phyloP scores from a whole-genome alignment of 148 eudicot genomes.

The Hydrangea macrophylla region DNA sequence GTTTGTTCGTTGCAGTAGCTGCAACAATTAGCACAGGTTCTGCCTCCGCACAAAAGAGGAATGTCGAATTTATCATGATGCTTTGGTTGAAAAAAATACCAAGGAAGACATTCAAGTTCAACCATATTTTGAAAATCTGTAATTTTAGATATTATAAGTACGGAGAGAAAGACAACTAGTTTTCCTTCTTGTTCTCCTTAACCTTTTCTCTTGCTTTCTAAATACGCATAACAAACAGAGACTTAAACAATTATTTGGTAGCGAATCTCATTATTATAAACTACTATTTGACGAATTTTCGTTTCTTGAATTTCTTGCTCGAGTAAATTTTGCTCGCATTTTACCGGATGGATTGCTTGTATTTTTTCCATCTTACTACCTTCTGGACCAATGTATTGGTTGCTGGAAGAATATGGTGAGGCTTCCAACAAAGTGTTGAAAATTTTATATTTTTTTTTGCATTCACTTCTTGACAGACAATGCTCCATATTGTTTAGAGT shows the following conservation, averaged over 20 bases:
- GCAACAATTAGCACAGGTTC: slow-evolving; percentile 63
- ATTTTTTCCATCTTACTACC: slow-evolving; percentile 93
- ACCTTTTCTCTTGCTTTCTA: too few species aligned
- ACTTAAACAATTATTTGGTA: too few species aligned
- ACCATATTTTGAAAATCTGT: too few species aligned
- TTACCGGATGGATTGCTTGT: slow-evolving; percentile 96
- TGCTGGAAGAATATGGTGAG: slow-evolving; percentile 88
- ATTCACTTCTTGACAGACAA: slow-evolving; percentile 14
- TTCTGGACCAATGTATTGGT: slow-evolving; percentile 70
- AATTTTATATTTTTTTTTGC: slow-evolving; percentile 9
- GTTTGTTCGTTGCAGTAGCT: slow-evolving; percentile 51
- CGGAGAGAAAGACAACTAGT: too few species aligned
- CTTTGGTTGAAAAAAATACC: too few species aligned
- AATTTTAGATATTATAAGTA: too few species aligned
- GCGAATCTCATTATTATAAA: too few species aligned
- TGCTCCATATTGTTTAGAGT: slow-evolving; percentile 38
- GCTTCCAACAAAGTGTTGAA: slow-evolving; percentile 4
- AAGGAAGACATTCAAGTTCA: too few species aligned
- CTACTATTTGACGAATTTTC: slow-evolving; percentile 10
- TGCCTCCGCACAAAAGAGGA: slow-evolving; percentile 60
- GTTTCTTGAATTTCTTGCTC: slow-evolving; percentile 17
- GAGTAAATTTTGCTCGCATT: slow-evolving; percentile 96
- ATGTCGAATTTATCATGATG: slow-evolving; percentile 65
- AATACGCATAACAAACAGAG: too few species aligned
- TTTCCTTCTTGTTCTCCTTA: too few species aligned